phyloP scores from a whole-genome alignment of 495 filamentous ascomycete genomes.

The Penicillium samsonianum region DNA sequence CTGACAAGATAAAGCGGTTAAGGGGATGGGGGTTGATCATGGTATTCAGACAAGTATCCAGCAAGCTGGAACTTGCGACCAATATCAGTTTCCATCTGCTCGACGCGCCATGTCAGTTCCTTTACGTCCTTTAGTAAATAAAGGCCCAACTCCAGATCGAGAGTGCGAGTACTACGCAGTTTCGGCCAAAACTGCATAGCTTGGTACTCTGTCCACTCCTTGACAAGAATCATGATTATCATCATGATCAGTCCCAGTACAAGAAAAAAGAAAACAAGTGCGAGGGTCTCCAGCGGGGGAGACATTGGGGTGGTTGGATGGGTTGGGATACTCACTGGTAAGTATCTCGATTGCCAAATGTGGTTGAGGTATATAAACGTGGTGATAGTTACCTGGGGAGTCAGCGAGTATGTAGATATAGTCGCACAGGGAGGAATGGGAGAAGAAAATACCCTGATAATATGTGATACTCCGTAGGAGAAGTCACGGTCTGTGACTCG shows the following conservation, averaged over 20 bases:
- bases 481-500: not conserved
- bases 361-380: not conserved
- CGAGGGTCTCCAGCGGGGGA: not conserved
- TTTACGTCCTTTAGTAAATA: not conserved
- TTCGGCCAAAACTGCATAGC: constrained; percentile 12
- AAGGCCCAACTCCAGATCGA: constrained; percentile 9
- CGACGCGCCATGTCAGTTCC: constrained; percentile 2
- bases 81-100: not conserved
- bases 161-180: constrained; percentile 4
- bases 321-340: not conserved
- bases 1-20: not conserved
- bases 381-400: not conserved
- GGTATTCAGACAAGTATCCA: not conserved
- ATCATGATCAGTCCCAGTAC: not conserved
- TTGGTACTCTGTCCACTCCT: constrained; percentile 10
- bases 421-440: not conserved
- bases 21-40: not conserved
- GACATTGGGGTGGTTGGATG: not conserved
- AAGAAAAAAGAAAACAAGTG: not conserved
- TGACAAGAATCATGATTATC: constrained; percentile 7
- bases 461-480: not conserved
- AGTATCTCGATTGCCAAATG: not conserved
- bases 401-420: not conserved
- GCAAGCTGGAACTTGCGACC: not conserved
- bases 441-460: not conserved